phyloP scores from a whole-genome alignment of 108 stramenopile species.

The Skeletonema potamos region DNA sequence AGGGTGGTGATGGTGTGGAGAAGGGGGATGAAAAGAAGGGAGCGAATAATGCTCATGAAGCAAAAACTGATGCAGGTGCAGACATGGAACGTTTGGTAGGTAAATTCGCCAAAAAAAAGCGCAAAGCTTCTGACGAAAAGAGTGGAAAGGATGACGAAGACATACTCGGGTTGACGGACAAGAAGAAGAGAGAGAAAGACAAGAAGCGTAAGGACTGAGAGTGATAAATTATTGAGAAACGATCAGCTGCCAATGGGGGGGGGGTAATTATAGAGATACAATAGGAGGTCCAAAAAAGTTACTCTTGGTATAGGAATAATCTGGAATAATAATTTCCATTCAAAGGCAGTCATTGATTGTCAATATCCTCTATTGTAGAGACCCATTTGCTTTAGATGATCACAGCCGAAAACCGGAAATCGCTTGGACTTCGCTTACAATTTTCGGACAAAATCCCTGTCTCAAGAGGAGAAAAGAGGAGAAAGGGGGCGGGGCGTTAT shows the following conservation, averaged over 20 bases:
- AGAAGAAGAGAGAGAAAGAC: constrained; percentile 23
- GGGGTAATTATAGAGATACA: background rate
- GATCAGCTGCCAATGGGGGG: background rate
- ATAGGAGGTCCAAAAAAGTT: too few species aligned
- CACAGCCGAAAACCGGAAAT: too few species aligned
- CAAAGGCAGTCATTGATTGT: too few species aligned
- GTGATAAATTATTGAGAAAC: background rate
- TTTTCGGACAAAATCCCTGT: too few species aligned
- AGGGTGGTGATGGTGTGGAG: background rate
- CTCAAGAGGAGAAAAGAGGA: too few species aligned
- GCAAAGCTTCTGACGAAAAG: background rate
- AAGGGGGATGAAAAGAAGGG: background rate
- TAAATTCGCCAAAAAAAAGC: constrained; percentile 21
- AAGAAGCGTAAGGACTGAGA: constrained; percentile 2
- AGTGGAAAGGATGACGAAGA: background rate
- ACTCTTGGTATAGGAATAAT: too few species aligned
- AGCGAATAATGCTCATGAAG: background rate
- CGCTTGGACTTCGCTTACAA: too few species aligned
- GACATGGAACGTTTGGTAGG: constrained; percentile 25
- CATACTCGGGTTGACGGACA: background rate
- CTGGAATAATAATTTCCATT: too few species aligned
- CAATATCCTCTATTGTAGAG: too few species aligned
- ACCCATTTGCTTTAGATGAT: too few species aligned
- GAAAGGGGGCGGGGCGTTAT: too few species aligned
- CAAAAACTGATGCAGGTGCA: background rate